These are phyloP conservation scores for Diaporthe sp. DNA, from an alignment of 2,329 filamentous ascomycete species.

Conservation along the genomic window DNA sequence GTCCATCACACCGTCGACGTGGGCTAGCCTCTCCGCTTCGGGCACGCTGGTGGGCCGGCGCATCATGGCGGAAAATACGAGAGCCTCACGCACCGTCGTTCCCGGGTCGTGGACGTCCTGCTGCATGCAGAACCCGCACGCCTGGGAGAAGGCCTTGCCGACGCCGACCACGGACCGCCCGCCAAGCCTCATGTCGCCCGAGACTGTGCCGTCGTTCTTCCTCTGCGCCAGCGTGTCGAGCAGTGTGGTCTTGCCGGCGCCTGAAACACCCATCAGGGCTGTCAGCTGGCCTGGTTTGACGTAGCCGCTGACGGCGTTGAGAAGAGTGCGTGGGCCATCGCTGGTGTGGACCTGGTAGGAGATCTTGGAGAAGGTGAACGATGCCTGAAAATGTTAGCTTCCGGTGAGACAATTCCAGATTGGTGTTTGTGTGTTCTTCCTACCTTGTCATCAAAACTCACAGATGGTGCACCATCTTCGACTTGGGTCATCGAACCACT, in stretches of 20 bases:
- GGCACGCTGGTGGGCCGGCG: conserved; percentile 72
- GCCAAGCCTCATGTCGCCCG: conserved; percentile 61
- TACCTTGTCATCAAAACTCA: conserved; percentile 69
- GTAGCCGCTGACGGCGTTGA: conserved; percentile 87
- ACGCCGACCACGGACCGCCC: conserved; percentile 72
- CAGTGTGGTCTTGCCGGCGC: conserved; percentile 88
- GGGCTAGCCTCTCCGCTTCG: conserved; percentile 78
- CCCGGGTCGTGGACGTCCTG: conserved; percentile 78
- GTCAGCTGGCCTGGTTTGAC: conserved; percentile 85
- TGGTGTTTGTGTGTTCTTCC: no score
- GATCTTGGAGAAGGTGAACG: conserved; percentile 83
- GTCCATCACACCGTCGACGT: conserved; percentile 85
- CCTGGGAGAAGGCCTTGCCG: conserved; percentile 75
- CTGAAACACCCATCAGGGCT: conserved; percentile 83
- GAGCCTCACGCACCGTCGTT: conserved; percentile 76
- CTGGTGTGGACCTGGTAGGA: conserved; percentile 77
- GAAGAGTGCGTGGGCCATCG: conserved; percentile 74
- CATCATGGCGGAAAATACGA: conserved; percentile 76
- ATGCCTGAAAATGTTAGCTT: conserved; percentile 49
- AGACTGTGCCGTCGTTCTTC: conserved; percentile 75
- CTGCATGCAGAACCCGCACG: conserved; percentile 75
- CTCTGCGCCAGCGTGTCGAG: conserved; percentile 86
- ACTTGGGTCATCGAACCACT: conserved; percentile 1
- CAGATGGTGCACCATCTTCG: conserved; percentile 52
- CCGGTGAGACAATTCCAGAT: no score